These are phyloP conservation scores for Crithidia bombi DNA, from an alignment of 208 protist species.

Conservation along the genomic window DNA sequence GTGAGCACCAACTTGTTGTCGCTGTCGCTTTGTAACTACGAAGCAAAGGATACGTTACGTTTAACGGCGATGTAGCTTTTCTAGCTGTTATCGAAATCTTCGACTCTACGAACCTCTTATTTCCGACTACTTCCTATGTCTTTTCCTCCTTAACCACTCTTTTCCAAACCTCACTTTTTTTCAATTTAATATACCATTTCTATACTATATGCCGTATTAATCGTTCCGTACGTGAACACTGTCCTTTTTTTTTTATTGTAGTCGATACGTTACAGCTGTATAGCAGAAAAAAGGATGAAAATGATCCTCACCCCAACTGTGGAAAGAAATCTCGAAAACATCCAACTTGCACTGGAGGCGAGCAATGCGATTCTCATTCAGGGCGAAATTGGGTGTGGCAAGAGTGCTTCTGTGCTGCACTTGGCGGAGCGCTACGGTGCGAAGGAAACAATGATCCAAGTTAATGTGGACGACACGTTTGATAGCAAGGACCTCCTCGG, in stretches of 20 bases:
- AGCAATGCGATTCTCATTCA: constrained; percentile 85
- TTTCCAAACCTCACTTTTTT: neutral
- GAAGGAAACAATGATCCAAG: constrained; percentile 81
- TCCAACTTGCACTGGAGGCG: constrained; percentile 61
- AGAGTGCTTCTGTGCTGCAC: constrained; percentile 72
- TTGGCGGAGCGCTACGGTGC: constrained; percentile 61
- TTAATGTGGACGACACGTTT: constrained; percentile 97
- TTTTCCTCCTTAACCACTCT: neutral
- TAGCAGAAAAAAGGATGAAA: constrained; percentile 13
- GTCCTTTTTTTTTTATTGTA: constrained; percentile 9
- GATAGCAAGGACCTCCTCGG: constrained; percentile 99
- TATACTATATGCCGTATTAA: neutral
- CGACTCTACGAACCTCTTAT: too few relatives aligned
- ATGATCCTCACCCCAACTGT: constrained; percentile 82
- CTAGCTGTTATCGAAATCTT: too few relatives aligned
- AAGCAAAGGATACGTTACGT: too few relatives aligned
- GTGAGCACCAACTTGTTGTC: too few relatives aligned
- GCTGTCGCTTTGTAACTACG: too few relatives aligned
- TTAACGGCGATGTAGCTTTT: too few relatives aligned
- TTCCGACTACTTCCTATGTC: too few relatives aligned
- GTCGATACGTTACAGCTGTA: too few relatives aligned
- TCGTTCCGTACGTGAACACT: neutral
- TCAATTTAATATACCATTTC: neutral
- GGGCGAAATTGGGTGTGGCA: constrained; percentile 87
- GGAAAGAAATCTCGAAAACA: constrained; percentile 67